Conservation (phyloP, 1,284 basidiomycete genomes). For the Fistulinella cinereoalba region DNA sequence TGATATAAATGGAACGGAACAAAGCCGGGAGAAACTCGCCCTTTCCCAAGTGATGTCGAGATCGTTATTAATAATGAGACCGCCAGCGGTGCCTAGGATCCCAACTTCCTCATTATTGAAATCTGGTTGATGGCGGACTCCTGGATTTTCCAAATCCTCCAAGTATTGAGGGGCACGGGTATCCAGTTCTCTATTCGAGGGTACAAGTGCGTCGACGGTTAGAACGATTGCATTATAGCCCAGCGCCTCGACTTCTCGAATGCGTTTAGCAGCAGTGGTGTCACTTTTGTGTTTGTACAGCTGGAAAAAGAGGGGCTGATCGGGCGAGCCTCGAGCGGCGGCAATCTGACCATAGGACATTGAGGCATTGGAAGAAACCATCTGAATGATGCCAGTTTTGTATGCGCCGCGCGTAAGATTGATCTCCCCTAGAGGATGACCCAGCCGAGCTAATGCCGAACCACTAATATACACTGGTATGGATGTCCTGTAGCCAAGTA, state of each 20-base stretch:
- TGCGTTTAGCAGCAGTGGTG: constrained; percentile 63
- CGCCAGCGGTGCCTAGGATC: constrained; percentile 63
- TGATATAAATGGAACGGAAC: constrained; percentile 5
- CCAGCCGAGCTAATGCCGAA: constrained; percentile 86
- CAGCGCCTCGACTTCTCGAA: constrained; percentile 66
- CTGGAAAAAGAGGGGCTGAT: constrained; percentile 80
- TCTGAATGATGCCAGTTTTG: constrained; percentile 77
- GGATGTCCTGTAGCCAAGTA: constrained; percentile 71
- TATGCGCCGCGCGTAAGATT: constrained; percentile 80
- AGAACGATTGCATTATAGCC: constrained; percentile 87
- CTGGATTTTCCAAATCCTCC: constrained; percentile 55
- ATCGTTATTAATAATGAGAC: constrained; percentile 60
- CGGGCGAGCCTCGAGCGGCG: constrained; percentile 48
- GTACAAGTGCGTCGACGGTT: constrained; percentile 86
- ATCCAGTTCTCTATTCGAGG: constrained; percentile 85
- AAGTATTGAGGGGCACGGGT: constrained; percentile 60
- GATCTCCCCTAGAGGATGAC: constrained; percentile 82
- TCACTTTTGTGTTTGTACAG: constrained; percentile 84
- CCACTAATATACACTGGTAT: constrained; percentile 85
- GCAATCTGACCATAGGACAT: constrained; percentile 74
- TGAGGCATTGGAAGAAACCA: constrained; percentile 87
- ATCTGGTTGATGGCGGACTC: constrained; percentile 17
- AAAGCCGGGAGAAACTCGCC: constrained; percentile 34
- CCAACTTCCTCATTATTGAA: constrained; percentile 36
- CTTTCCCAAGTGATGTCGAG: constrained; percentile 71